phyloP scores from a whole-genome alignment of 306 rosid species.

The Pachyrhizus erosus region DNA sequence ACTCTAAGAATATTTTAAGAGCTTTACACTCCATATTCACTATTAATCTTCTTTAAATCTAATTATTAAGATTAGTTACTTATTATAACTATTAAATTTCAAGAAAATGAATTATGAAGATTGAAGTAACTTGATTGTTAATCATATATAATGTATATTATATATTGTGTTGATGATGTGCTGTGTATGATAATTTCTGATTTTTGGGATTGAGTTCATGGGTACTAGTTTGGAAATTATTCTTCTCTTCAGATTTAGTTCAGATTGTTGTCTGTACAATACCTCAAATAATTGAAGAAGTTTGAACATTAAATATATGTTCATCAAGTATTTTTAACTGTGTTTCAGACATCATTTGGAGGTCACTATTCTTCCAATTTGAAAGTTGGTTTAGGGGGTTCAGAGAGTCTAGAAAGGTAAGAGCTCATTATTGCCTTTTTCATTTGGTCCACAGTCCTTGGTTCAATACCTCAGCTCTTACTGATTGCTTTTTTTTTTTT shows the following conservation, averaged over 20 bases:
- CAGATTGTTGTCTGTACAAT: conserved; percentile 25
- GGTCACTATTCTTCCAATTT: conserved; percentile 47
- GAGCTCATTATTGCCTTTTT: conserved; percentile 30
- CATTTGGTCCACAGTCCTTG: background rate
- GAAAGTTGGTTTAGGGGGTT: conserved; percentile 45
- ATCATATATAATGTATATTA: background rate
- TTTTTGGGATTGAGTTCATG: conserved; percentile 14
- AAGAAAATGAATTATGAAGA: no score
- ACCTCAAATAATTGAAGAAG: background rate
- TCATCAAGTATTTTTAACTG: conserved; percentile 22
- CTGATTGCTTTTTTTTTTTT: conserved; percentile 27
- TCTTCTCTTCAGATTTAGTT: background rate
- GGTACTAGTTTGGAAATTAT: background rate
- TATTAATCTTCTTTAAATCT: no score
- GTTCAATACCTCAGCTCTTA: background rate
- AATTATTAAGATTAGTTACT: no score
- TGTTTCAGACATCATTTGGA: conserved; percentile 49
- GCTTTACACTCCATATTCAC: no score
- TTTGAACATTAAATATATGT: background rate
- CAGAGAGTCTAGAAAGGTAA: conserved; percentile 60
- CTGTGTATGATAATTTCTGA: background rate
- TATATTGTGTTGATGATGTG: conserved; percentile 10
- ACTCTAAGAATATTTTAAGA: no score
- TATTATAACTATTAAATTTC: no score
- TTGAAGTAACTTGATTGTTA: no score